Conservation (phyloP, 768 basidiomycete species). For the Cyclocybe cylindracea region DNA sequence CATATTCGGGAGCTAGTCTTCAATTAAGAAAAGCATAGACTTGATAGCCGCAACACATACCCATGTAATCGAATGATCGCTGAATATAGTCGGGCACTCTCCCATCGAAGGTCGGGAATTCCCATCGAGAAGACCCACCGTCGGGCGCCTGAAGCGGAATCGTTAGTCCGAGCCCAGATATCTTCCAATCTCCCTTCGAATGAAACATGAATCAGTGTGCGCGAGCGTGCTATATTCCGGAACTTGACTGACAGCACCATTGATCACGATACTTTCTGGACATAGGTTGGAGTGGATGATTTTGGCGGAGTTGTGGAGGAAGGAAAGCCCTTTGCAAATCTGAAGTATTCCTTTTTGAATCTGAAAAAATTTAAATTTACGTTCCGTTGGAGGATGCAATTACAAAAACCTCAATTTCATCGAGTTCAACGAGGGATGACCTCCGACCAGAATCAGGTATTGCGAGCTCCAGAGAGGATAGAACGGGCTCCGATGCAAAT, state of each 20-base stretch:
- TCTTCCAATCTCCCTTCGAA: conserved; percentile 94
- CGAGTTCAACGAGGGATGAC: conserved; percentile 73
- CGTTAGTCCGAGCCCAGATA: conserved; percentile 86
- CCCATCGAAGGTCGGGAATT: conserved; percentile 87
- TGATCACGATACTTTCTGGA: conserved; percentile 87
- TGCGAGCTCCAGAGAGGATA: conserved; percentile 79
- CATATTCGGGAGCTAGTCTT: conserved; percentile 85
- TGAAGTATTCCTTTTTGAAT: conserved; percentile 97
- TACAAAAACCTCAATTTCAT: conserved; percentile 88
- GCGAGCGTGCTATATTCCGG: neutral
- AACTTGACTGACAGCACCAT: conserved; percentile 69
- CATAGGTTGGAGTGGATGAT: conserved; percentile 90
- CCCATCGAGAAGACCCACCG: conserved; percentile 81
- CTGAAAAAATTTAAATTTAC: conserved; percentile 33
- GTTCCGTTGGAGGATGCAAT: conserved; percentile 5
- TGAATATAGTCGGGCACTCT: conserved; percentile 81
- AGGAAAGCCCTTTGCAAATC: conserved; percentile 85
- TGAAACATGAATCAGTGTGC: neutral
- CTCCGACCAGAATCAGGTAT: conserved; percentile 64
- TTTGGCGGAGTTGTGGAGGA: conserved; percentile 90
- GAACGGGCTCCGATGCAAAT: conserved; percentile 91
- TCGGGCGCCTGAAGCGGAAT: conserved; percentile 71
- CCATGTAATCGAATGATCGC: conserved; percentile 93
- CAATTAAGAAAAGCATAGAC: neutral
- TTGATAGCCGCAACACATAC: conserved; percentile 39